Evolutionary conservation across 2,329 filamentous ascomycete genomes (phyloP).

Genomic region (Esteya vermicola): DNA sequence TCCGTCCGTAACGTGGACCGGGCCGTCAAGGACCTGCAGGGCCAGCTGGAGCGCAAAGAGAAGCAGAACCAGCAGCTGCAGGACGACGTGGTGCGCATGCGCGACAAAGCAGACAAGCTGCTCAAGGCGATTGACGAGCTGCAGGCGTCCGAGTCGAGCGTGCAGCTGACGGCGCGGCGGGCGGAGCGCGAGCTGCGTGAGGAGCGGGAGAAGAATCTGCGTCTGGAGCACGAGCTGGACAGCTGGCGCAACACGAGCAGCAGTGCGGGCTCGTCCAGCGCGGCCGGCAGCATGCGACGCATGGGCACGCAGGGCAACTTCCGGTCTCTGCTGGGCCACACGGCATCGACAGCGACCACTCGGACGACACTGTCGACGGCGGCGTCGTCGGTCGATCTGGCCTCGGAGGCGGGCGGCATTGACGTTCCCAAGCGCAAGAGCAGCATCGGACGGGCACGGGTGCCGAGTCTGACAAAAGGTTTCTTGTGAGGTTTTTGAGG

Average conservation of each 20-base stretch:
- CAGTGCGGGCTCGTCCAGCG: conserved; percentile 10
- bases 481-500: conserved; percentile 33
- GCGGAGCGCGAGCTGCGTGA: conserved; percentile 84
- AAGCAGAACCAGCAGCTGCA: conserved; percentile 69
- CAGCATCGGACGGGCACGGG: conserved; percentile 44
- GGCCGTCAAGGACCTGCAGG: conserved; percentile 81
- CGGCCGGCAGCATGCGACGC: conserved; percentile 27
- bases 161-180: conserved; percentile 67
- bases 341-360: conserved; percentile 8
- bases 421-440: conserved; percentile 52
- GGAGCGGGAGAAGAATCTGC: conserved; percentile 66
- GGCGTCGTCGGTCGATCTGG: conserved; percentile 26
- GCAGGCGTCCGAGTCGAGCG: conserved; percentile 70
- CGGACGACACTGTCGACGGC: conserved; percentile 18
- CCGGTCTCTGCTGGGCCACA: conserved; percentile 7
- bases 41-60: conserved; percentile 84
- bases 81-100: conserved; percentile 72
- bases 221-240: conserved; percentile 80
- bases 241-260: conserved; percentile 51
- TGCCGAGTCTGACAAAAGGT: conserved; percentile 62
- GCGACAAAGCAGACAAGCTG: conserved; percentile 83
- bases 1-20: conserved; percentile 87
- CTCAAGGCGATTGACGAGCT: conserved; percentile 88
- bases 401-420: background rate
- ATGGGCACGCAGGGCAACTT: conserved; percentile 20